A percentile compares a stretch with the other conserved stretches of the same genome.
These are phyloP conservation scores for Baorangia bicolor DNA, from an alignment of 768 basidiomycete species.

Conservation along the genomic window DNA sequence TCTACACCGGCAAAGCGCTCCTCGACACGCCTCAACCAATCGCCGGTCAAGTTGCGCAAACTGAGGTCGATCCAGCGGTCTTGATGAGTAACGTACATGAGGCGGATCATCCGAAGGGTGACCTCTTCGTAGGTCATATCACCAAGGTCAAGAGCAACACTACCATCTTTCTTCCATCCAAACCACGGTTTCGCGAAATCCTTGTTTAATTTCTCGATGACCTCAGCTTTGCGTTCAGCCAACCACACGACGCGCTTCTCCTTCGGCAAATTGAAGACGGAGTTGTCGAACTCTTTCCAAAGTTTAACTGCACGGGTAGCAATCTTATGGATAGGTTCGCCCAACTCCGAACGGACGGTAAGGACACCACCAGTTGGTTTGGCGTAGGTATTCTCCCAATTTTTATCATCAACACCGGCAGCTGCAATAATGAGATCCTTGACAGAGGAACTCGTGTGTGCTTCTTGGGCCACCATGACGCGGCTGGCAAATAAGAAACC, in stretches of 20 bases:
- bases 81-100: constrained; percentile 94
- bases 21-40: constrained; percentile 95
- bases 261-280: constrained; percentile 91
- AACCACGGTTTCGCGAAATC: constrained; percentile 99
- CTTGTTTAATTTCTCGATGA: constrained; percentile 88
- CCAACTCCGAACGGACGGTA: constrained; percentile 95
- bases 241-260: constrained; percentile 94
- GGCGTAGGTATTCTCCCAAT: constrained; percentile 94
- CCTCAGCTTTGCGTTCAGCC: constrained; percentile 79
- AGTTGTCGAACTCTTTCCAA: constrained; percentile 99
- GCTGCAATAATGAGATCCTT: constrained; percentile 97
- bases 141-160: constrained; percentile 77
- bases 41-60: constrained; percentile 90
- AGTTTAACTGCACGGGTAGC: constrained; percentile 95
- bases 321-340: constrained; percentile 99
- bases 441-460: constrained; percentile 90
- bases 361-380: constrained; percentile 95
- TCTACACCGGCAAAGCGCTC: constrained; percentile 93
- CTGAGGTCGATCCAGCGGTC: constrained; percentile 91
- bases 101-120: constrained; percentile 82
- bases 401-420: constrained; percentile 81
- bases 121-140: constrained; percentile 99
- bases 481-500: constrained; percentile 95
- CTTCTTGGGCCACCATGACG: constrained; percentile 99
- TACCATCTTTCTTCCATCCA: constrained; percentile 91